A percentile compares a stretch with the other conserved stretches of the same genome.
phyloP scores from a whole-genome alignment of 768 basidiomycete species.

The Mycena polygramma region DNA sequence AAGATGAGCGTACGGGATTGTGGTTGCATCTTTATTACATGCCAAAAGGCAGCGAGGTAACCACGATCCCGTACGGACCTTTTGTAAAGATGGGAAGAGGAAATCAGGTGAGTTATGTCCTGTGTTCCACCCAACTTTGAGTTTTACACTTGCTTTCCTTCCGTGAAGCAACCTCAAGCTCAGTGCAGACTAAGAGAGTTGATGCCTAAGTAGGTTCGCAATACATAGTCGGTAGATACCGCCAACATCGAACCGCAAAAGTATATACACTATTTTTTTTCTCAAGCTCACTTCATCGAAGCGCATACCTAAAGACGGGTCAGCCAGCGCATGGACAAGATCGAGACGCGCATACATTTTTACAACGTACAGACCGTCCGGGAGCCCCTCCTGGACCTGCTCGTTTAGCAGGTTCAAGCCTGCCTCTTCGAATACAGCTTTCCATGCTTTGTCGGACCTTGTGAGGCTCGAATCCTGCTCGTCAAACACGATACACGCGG shows the following conservation, averaged over 20 bases:
- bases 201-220: no score
- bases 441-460: slow-evolving; percentile 89
- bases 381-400: slow-evolving; percentile 87
- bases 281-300: slow-evolving; percentile 29
- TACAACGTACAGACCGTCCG: slow-evolving; percentile 83
- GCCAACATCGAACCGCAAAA: background rate
- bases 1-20: slow-evolving; percentile 17
- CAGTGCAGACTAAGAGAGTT: background rate
- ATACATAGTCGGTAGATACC: no score
- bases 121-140: slow-evolving; percentile 19
- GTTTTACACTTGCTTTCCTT: no score
- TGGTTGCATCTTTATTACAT: slow-evolving; percentile 37
- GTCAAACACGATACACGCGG: slow-evolving; percentile 74
- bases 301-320: slow-evolving; percentile 38
- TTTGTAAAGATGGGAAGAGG: background rate
- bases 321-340: background rate
- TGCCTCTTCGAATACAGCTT: slow-evolving; percentile 77
- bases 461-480: slow-evolving; percentile 92
- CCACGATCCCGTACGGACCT: slow-evolving; percentile 23
- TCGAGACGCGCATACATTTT: slow-evolving; percentile 74
- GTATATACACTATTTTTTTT: slow-evolving; percentile 3
- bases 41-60: slow-evolving; percentile 28
- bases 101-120: slow-evolving; percentile 14
- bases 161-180: background rate
- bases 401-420: slow-evolving; percentile 80